Percentiles rank a stretch among this genome's conserved stretches.
Conservation (phyloP, 805 yeast genomes). For the Starmerella bacillaris region DNA sequence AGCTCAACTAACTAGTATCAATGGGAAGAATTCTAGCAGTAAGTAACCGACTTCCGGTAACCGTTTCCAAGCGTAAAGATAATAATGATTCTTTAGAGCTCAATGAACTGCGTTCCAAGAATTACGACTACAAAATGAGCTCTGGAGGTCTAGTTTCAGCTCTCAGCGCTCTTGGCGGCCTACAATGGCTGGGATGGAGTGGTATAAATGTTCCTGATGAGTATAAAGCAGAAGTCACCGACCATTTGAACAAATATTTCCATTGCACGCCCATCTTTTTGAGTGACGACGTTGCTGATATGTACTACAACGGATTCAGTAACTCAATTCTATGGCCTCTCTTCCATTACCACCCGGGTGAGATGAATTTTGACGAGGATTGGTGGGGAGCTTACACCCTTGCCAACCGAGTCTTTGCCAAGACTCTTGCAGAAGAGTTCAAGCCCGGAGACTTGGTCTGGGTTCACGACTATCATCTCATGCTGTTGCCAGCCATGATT, state of each 20-base stretch:
- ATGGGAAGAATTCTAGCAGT: conserved; percentile 51
- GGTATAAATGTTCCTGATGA: conserved; percentile 61
- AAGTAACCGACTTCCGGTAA: conserved; percentile 88
- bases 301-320: conserved; percentile 90
- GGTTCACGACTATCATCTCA: conserved; percentile 96
- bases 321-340: conserved; percentile 95
- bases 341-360: conserved; percentile 98
- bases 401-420: conserved; percentile 72
- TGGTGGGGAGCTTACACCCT: conserved; percentile 97
- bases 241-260: conserved; percentile 57
- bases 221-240: conserved; percentile 50
- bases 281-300: conserved; percentile 76
- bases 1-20: background rate
- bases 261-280: conserved; percentile 80
- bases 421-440: conserved; percentile 47
- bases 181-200: conserved; percentile 93
- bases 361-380: conserved; percentile 90
- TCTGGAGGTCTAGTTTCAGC: conserved; percentile 97
- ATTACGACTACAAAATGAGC: conserved; percentile 73
- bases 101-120: conserved; percentile 5
- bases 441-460: conserved; percentile 78
- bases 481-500: conserved; percentile 82
- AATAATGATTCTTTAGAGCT: conserved; percentile 28
- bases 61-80: conserved; percentile 33
- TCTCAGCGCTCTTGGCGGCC: conserved; percentile 71